Conservation (phyloP, 306 rosid genomes). For the Crotalaria pallida region DNA sequence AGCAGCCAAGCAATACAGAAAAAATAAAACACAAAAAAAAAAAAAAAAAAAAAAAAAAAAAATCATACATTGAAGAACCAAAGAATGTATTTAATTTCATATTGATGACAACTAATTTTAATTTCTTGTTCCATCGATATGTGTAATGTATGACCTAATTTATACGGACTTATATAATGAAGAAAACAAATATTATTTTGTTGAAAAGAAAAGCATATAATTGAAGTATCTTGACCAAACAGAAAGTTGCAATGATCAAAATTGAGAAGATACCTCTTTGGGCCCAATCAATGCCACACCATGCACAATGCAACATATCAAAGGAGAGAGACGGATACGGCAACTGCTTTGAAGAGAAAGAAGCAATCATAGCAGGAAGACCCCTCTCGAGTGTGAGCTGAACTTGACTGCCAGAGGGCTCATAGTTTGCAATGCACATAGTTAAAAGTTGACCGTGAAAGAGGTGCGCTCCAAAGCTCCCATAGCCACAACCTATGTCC, state of each 20-base stretch:
- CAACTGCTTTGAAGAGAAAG: conserved; percentile 74
- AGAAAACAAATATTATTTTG: not conserved
- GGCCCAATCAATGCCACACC: conserved; percentile 97
- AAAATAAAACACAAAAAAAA: too few relatives aligned
- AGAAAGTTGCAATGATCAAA: not conserved
- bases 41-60: not conserved
- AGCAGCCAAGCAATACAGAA: not conserved
- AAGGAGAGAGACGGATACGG: conserved; percentile 93
- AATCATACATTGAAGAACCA: not conserved
- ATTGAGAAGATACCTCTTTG: conserved; percentile 52
- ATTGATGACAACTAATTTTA: not conserved
- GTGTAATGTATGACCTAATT: not conserved
- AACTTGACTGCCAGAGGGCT: conserved; percentile 99
- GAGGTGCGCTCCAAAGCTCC: conserved; percentile 98
- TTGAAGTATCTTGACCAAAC: conserved; percentile 7
- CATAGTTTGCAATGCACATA: conserved; percentile 90
- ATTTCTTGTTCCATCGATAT: not conserved
- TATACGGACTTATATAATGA: not conserved
- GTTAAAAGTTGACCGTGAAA: conserved; percentile 80
- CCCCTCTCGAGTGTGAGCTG: conserved; percentile 97
- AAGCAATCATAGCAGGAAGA: conserved; percentile 97
- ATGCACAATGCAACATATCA: conserved; percentile 97
- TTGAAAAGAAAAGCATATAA: not conserved
- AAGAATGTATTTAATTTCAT: not conserved
- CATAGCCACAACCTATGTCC: conserved; percentile 97